These are phyloP conservation scores for Panaeolus papilionaceus DNA, from an alignment of 768 basidiomycete genomes.

Conservation along the genomic window DNA sequence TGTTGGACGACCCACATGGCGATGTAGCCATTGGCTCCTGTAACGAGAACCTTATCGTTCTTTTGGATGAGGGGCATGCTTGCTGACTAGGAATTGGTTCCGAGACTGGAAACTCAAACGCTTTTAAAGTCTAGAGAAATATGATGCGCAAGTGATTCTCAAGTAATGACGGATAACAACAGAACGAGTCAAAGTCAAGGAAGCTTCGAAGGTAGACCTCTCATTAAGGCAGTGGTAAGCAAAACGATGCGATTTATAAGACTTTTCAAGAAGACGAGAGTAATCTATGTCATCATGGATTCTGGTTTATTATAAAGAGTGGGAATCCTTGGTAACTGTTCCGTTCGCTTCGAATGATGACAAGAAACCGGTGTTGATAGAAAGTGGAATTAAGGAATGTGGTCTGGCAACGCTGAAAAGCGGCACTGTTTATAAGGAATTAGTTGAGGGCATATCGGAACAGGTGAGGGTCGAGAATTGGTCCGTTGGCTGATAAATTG, in stretches of 20 bases:
- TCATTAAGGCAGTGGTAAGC: not conserved
- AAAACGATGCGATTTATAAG: not conserved
- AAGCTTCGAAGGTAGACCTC: not conserved
- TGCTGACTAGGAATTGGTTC: not conserved
- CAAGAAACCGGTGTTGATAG: too few relatives aligned
- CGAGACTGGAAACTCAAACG: not conserved
- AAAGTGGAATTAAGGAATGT: too few relatives aligned
- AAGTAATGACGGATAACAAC: not conserved
- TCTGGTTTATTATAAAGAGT: not conserved
- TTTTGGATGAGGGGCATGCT: slow-evolving; percentile 36
- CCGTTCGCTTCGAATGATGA: too few relatives aligned
- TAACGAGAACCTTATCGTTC: slow-evolving; percentile 49
- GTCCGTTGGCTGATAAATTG: too few relatives aligned
- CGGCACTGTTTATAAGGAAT: too few relatives aligned
- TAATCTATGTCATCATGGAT: not conserved
- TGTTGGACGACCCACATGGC: slow-evolving; percentile 59
- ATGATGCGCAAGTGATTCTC: not conserved
- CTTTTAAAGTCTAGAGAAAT: not conserved
- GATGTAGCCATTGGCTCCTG: slow-evolving; percentile 65
- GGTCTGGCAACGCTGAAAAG: too few relatives aligned
- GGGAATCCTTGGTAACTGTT: too few relatives aligned
- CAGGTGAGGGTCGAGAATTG: too few relatives aligned
- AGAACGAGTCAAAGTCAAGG: too few relatives aligned
- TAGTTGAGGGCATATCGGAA: too few relatives aligned
- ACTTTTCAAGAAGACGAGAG: not conserved